A percentile compares a stretch with the other conserved stretches of the same genome.
Conservation (phyloP, 495 filamentous ascomycete genomes). For the Xylaria venustula region DNA sequence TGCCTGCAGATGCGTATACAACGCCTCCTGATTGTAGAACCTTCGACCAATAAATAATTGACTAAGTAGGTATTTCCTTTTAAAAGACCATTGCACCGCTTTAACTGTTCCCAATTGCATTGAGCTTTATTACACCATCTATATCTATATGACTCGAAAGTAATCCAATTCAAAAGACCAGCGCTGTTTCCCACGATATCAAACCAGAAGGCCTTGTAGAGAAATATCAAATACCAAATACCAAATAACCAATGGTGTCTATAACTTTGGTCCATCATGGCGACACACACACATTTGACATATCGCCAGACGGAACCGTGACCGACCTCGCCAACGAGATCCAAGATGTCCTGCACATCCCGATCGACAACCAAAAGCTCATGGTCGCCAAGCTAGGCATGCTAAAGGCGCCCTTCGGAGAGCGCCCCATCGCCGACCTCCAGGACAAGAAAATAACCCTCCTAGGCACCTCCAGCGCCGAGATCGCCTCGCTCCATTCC, state of each 20-base stretch:
- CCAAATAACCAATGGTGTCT: slow-evolving; percentile 27
- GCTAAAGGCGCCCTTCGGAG: slow-evolving; percentile 55
- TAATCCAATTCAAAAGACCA: too few relatives aligned
- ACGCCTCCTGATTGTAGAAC: slow-evolving; percentile 23
- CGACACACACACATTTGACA: slow-evolving; percentile 39
- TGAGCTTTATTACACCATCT: too few relatives aligned
- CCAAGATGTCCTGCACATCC: slow-evolving; percentile 58
- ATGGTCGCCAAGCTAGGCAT: slow-evolving; percentile 68
- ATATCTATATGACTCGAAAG: too few relatives aligned
- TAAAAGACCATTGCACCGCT: not conserved
- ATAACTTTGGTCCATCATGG: slow-evolving; percentile 61
- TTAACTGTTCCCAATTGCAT: not conserved
- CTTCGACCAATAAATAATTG: slow-evolving; percentile 25
- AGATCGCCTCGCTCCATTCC: slow-evolving; percentile 48
- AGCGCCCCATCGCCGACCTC: slow-evolving; percentile 48
- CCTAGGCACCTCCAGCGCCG: slow-evolving; percentile 57
- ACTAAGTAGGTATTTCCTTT: too few relatives aligned
- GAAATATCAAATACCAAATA: too few relatives aligned
- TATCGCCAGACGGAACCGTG: slow-evolving; percentile 49
- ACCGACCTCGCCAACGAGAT: slow-evolving; percentile 61
- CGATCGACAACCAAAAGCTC: slow-evolving; percentile 69
- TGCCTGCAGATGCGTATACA: slow-evolving; percentile 1
- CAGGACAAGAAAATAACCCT: slow-evolving; percentile 58
- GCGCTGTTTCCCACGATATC: not conserved
- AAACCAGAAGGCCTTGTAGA: not conserved